phyloP scores from a whole-genome alignment of 2,329 filamentous ascomycete genomes.

The Phoma herbarum region DNA sequence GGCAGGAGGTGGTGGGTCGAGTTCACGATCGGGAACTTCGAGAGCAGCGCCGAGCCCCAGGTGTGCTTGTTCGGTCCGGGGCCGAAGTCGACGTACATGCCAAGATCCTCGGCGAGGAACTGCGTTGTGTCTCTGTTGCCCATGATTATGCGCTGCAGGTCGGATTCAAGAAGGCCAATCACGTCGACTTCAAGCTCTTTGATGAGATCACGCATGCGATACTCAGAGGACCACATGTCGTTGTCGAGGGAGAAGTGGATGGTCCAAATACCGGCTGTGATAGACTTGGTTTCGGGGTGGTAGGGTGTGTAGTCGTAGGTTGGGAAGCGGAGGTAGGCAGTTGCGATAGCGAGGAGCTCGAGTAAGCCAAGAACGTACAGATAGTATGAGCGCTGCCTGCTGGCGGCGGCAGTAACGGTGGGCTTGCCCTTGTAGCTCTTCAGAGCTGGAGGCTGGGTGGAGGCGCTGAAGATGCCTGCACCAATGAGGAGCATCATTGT shows the following conservation, averaged over 20 bases:
- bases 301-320: conserved; percentile 91
- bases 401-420: conserved; percentile 56
- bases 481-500: conserved; percentile 86
- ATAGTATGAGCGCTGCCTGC: conserved; percentile 70
- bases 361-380: conserved; percentile 76
- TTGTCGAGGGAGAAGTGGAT: conserved; percentile 98
- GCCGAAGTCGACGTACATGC: conserved; percentile 98
- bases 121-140: conserved; percentile 97
- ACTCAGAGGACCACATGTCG: conserved; percentile 97
- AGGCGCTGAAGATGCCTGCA: conserved; percentile 78
- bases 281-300: conserved; percentile 83
- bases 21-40: conserved; percentile 97
- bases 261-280: conserved; percentile 98
- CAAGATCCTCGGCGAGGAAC: conserved; percentile 92
- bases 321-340: conserved; percentile 91
- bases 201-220: conserved; percentile 89
- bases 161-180: conserved; percentile 90
- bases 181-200: conserved; percentile 97
- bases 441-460: conserved; percentile 59
- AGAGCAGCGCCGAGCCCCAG: conserved; percentile 91
- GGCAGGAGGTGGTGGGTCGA: conserved; percentile 95
- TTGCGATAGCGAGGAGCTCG: conserved; percentile 79
- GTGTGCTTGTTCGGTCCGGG: conserved; percentile 99
- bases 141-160: conserved; percentile 98
- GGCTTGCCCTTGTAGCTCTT: conserved; percentile 57